Conservation (phyloP, 176 grass and related monocot species). For the Lolium rigidum region DNA sequence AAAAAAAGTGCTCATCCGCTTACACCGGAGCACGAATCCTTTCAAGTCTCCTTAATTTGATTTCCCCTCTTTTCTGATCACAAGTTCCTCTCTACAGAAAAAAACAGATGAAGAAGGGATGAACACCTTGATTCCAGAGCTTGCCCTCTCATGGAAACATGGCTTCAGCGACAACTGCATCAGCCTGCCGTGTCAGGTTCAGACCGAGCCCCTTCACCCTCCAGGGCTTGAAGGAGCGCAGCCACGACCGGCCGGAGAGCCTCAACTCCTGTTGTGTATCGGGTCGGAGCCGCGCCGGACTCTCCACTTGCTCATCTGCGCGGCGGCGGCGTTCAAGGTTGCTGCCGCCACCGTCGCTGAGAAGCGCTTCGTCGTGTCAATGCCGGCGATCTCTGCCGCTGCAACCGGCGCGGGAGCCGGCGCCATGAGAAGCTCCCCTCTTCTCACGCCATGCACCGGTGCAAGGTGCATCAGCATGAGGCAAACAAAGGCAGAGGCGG, state of each 20-base stretch:
- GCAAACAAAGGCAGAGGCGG: conserved; percentile 41
- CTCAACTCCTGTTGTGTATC: conserved; percentile 67
- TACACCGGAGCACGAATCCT: conserved; percentile 21
- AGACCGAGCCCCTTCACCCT: neutral
- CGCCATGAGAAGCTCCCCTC: conserved; percentile 35
- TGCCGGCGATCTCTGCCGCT: neutral
- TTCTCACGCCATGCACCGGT: conserved; percentile 41
- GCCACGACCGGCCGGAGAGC: neutral
- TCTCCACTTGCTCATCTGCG: conserved; percentile 58
- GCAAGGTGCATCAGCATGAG: conserved; percentile 37
- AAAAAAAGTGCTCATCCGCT: conserved; percentile 22
- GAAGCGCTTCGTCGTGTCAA: conserved; percentile 34
- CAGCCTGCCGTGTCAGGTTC: neutral
- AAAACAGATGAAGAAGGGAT: neutral
- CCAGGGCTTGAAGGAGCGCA: neutral
- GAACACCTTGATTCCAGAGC: conserved; percentile 3
- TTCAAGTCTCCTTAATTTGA: neutral
- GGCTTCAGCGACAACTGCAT: conserved; percentile 9
- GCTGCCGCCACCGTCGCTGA: neutral
- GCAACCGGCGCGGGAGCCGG: neutral
- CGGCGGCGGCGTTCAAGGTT: conserved; percentile 27
- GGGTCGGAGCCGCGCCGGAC: conserved; percentile 64
- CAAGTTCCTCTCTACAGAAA: conserved; percentile 27
- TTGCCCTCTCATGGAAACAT: neutral
- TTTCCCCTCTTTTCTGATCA: conserved; percentile 1